Evolutionary conservation across 2,329 filamentous ascomycete genomes (phyloP).

Genomic region (Stemphylium lycopersici): DNA sequence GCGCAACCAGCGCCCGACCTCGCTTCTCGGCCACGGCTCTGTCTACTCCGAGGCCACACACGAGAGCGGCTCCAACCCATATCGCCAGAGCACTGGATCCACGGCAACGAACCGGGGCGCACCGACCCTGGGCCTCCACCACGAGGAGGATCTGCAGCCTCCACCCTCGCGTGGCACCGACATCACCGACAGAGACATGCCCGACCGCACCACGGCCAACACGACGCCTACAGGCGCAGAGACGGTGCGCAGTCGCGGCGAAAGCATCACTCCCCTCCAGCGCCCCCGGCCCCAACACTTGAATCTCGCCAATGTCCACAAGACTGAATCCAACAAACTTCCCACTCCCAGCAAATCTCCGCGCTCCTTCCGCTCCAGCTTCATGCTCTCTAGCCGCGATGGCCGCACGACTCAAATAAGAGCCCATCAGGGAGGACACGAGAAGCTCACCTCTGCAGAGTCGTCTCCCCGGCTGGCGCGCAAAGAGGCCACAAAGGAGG

Average conservation of each 20-base stretch:
- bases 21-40: conserved; percentile 42
- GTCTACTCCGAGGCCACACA: conserved; percentile 40
- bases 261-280: conserved; percentile 80
- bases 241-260: conserved; percentile 69
- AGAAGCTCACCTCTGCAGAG: conserved; percentile 81
- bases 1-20: conserved; percentile 65
- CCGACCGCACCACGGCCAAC: conserved; percentile 74
- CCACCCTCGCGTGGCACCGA: conserved; percentile 79
- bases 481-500: conserved; percentile 50
- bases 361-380: conserved; percentile 76
- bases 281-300: conserved; percentile 61
- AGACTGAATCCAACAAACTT: conserved; percentile 58
- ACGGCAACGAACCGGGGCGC: conserved; percentile 40
- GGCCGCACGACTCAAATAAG: conserved; percentile 54
- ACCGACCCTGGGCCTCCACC: conserved; percentile 41
- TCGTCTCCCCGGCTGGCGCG: conserved; percentile 71
- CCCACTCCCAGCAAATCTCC: conserved; percentile 72
- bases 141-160: conserved; percentile 48
- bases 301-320: conserved; percentile 67
- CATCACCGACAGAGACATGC: conserved; percentile 74
- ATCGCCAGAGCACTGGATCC: conserved; percentile 49
- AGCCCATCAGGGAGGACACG: conserved; percentile 68
- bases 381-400: conserved; percentile 69
- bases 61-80: conserved; percentile 41
- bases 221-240: conserved; percentile 70